These are phyloP conservation scores for Neurospora africana DNA, from an alignment of 495 filamentous ascomycete species.

Conservation along the genomic window DNA sequence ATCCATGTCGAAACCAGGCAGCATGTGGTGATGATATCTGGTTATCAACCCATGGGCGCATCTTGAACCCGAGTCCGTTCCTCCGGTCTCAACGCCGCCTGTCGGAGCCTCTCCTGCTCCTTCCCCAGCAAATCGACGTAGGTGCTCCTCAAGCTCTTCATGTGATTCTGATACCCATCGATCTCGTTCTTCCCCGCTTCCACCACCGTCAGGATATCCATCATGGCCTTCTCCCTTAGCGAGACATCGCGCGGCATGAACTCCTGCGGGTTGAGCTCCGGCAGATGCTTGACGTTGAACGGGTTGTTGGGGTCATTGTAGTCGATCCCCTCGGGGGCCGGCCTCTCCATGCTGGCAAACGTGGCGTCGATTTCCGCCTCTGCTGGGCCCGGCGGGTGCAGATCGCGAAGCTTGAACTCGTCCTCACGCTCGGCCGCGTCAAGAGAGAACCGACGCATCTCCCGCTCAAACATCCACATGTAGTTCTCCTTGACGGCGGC, in stretches of 20 bases:
- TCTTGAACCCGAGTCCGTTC: constrained; percentile 4
- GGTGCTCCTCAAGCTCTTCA: constrained; percentile 8
- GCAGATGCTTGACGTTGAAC: constrained; percentile 1
- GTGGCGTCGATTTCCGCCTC: constrained; percentile 16
- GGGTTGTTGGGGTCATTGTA: constrained; percentile 10
- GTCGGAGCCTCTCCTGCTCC: constrained; percentile 13
- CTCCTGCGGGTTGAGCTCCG: background rate
- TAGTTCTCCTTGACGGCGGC: constrained; percentile 32
- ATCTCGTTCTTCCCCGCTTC: constrained; percentile 12
- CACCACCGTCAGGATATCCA: constrained; percentile 13
- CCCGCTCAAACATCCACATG: constrained; percentile 28
- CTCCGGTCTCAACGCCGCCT: constrained; percentile 16
- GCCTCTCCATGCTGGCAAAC: constrained; percentile 19
- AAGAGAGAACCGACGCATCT: constrained; percentile 30
- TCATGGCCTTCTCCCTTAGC: constrained; percentile 12
- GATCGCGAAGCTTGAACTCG: constrained; percentile 38
- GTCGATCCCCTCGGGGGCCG: constrained; percentile 8
- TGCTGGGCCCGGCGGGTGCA: constrained; percentile 1
- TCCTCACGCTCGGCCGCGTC: constrained; percentile 47
- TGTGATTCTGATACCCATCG: constrained; percentile 9
- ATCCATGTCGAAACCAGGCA: background rate
- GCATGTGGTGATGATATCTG: background rate
- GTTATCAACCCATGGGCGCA: background rate
- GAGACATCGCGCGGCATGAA: constrained; percentile 1
- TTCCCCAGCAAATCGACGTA: constrained; percentile 14